Evolutionary conservation across 2,329 filamentous ascomycete species (phyloP), one percentile per base, ranked within the genome.

Genomic region (Clarireedia monteithiana): DNA sequence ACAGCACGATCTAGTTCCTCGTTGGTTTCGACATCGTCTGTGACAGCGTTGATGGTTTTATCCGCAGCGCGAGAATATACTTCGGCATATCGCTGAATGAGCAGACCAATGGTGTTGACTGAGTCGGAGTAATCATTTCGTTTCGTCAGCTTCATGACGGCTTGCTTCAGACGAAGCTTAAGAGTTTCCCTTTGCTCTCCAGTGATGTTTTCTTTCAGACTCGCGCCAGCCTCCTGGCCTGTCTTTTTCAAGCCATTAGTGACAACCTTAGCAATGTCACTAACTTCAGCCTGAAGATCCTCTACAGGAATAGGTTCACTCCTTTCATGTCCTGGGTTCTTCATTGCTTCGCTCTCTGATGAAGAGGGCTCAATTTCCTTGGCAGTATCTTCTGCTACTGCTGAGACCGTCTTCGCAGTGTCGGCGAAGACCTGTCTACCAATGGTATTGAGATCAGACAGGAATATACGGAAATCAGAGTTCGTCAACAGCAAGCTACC

Each of bases 401-500:
- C 78, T 0, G 91, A 89, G 5, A 96, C 69, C 0, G 88, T 86
- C 59, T 89, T 85, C 0, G 91, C 89, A 2, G 91, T 91, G 64
- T 96, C 91, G 51, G 84, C 84, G 68, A 96, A 91, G 0, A 97
- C 85, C 67, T 96, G 87, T 44, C 88, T 84, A 12, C 86, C 88
- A 48, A 96, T 81, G 0, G 85, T 84, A 47, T 84, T 84, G 42
- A 96, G 72, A 65, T 97, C 92, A 10, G 85, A 82, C 46, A 96
- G 75, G 64, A 97, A 91, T 6, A 91, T 77, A 40, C 91, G 85
- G 69, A 97, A 96, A 66, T 96, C 91, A 0, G 87, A 84, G 68
- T 97, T 97, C 14, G 89, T 90, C 45, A 97, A 75, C 0, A 96
- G 79, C n/a, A 97, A 75, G 3, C 86, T 88, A 30, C 88, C 86